Base-by-base conservation (phyloP, 805 yeast genomes). In the Metschnikowia santaceciliae region DNA sequence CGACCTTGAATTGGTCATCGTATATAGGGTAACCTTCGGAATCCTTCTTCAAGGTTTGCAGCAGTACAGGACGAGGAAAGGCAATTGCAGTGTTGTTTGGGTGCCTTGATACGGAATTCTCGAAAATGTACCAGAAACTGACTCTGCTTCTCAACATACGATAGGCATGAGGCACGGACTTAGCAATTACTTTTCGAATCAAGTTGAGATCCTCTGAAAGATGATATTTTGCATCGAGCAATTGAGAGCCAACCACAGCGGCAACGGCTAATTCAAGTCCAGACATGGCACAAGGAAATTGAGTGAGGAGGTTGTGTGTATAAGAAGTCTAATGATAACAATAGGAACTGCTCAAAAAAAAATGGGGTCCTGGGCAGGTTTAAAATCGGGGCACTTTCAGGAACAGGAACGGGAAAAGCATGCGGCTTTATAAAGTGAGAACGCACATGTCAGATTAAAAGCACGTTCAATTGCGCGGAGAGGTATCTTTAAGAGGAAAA, bases 61-160 rank as follows among this genome's bases (percentile, higher is more conserved):
- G 60, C 37, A 54, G 53, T 26, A 55, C 61, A 1, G 81, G 81
- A 55, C 81, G 72, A 6, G 86, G 78, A 61, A 83, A 90, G 2
- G 80, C 71, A n/a, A 91, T 63, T 1, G 92, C 95, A 15, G 67
- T 61, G 36, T 74, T 74, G 55, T 81, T 66, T 4, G 86, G 82
- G 54, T 78, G 60, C 49, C 68, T 64, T 23, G 61, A 49, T 3
- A 77, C 90, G n/a, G 78, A 67, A 26, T 68, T 56, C 57, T 86
- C 95, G 57, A 90, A 81, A 15, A 69, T 56, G 64, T 88, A 84
- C 90, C 94, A 90, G 59, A 78, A 77, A 58, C 84, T 83, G 47
- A 84, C 80, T 49, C 66, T 70, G 37, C 74, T 75, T 23, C 74
- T 60, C 37, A 62, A 61, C 13, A 64, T 59, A 46, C 63, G 63